Percentiles rank a stretch among this genome's conserved stretches.
These are phyloP conservation scores for Podochytrium sp. DNA, from an alignment of 192 early-diverging fungal genomes.

Conservation along the genomic window DNA sequence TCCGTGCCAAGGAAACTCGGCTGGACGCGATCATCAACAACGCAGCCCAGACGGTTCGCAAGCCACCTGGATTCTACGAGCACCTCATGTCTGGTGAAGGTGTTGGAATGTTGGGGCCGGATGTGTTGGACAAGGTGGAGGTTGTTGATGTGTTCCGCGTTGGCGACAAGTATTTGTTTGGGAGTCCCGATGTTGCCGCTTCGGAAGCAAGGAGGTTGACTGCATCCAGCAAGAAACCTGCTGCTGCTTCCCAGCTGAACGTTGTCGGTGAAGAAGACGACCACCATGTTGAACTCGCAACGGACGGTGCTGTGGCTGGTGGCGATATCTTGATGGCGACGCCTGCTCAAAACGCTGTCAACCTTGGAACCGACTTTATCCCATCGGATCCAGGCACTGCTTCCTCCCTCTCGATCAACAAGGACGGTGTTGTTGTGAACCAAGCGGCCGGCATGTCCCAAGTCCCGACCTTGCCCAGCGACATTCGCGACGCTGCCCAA, in stretches of 20 bases:
- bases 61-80: slow-evolving; percentile 59
- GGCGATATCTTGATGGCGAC: slow-evolving; percentile 26
- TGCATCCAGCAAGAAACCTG: background rate
- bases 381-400: slow-evolving; percentile 4
- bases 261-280: background rate
- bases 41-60: slow-evolving; percentile 64
- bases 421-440: slow-evolving; percentile 34
- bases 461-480: slow-evolving; percentile 38
- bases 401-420: background rate
- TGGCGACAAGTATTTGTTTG: slow-evolving; percentile 44
- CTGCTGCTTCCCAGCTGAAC: background rate
- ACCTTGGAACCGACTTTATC: slow-evolving; percentile 17
- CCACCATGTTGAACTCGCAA: background rate
- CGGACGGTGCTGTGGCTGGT: background rate
- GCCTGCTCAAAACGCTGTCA: slow-evolving; percentile 14
- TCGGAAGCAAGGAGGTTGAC: slow-evolving; percentile 22
- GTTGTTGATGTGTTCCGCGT: slow-evolving; percentile 49
- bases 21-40: slow-evolving; percentile 65
- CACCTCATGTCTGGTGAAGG: slow-evolving; percentile 54
- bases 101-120: slow-evolving; percentile 15
- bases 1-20: slow-evolving; percentile 43
- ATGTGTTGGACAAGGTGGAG: slow-evolving; percentile 32
- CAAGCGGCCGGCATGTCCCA: slow-evolving; percentile 51
- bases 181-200: slow-evolving; percentile 24
- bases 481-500: slow-evolving; percentile 9